Base-by-base conservation (phyloP, 768 basidiomycete species). In the Austroboletus eburneus region DNA sequence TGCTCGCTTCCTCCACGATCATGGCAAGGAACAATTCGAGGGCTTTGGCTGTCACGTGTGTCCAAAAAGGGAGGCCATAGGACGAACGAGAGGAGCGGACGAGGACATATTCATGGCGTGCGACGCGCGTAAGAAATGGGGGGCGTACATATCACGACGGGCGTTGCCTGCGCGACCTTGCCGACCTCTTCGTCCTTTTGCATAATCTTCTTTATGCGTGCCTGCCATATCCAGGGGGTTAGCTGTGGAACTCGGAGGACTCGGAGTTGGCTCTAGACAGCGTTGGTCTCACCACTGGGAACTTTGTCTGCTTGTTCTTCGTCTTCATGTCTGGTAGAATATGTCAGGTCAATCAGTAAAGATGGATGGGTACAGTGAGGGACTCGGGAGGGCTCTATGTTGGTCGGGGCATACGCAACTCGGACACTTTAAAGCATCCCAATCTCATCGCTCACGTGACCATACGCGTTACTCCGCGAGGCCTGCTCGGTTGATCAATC, bases 161-260 rank as follows among this genome's bases (percentile, higher is more conserved):
- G 95, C 4, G 94, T 95, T 22, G 91, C 93, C 63, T 93, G 91
- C 3, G 95, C 92, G 25, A 98, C 91, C 66, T 98, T 98, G 48
- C 95, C 95, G 17, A 98, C 95, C 63, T 98, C 95, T 63, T 98
- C 95, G 62, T 98, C 95, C 64, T 93, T 92, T 73, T 98, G 95
- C 91, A 98, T 98, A 46, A 97, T 96, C 73, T 91, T 90, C 78
- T 97, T 98, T 72, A 98, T 98, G 37, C 95, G 85, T 4, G 95
- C 94, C 93, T 95, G 27, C 20, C 7, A 17, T 49, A n/a, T 22
- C 16, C 12, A n/a, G n/a, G n/a, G 27, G 5, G 34, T 62, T 37
- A 60, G 56, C 23, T 16, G 24, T 47, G 23, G 16, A 27, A 18
- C 16, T n/a, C 33, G 27, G 12, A 5, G 5, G 5, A 12, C 27